Conservation (phyloP, 2,329 filamentous ascomycete genomes). For the Colletotrichum orchidophilum region DNA sequence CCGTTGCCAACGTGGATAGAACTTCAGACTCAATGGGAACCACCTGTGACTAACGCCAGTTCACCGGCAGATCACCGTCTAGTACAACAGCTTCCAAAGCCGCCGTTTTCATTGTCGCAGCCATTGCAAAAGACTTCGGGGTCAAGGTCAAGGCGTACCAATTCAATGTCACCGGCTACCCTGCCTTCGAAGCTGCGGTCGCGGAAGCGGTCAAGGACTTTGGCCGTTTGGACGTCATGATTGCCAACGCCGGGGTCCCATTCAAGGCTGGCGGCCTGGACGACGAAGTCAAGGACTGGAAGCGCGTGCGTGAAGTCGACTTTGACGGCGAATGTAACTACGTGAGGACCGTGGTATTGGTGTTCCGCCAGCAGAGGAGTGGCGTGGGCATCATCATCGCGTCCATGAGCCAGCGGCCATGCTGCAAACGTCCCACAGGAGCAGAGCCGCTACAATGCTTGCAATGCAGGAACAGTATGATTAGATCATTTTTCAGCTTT, state of each 20-base stretch:
- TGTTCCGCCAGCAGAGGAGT: conserved; percentile 44
- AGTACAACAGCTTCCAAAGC: conserved; percentile 23
- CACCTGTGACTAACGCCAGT: background rate
- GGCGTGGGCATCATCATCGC: conserved; percentile 48
- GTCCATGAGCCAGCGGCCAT: conserved; percentile 46
- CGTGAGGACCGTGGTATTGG: conserved; percentile 43
- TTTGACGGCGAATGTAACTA: conserved; percentile 47
- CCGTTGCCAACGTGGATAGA: conserved; percentile 24
- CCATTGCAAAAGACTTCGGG: conserved; percentile 15
- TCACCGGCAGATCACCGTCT: conserved; percentile 7
- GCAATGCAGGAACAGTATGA: conserved; percentile 74
- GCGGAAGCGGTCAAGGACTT: conserved; percentile 46
- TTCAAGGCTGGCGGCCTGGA: conserved; percentile 44
- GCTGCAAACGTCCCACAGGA: conserved; percentile 65
- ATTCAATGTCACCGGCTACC: conserved; percentile 46
- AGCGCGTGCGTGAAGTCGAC: conserved; percentile 42
- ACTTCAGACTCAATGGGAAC: background rate
- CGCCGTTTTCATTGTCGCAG: background rate
- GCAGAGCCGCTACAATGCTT: conserved; percentile 84
- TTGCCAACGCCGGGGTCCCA: conserved; percentile 47
- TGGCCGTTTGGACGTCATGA: conserved; percentile 46
- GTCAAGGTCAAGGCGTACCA: conserved; percentile 43
- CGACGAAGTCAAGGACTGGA: conserved; percentile 41
- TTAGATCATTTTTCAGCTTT: background rate
- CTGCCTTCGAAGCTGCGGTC: conserved; percentile 38